Percentiles rank a stretch among this genome's conserved stretches.
Evolutionary conservation across 2,329 filamentous ascomycete genomes (phyloP).

Genomic region (Tolypocladium endophyticum): DNA sequence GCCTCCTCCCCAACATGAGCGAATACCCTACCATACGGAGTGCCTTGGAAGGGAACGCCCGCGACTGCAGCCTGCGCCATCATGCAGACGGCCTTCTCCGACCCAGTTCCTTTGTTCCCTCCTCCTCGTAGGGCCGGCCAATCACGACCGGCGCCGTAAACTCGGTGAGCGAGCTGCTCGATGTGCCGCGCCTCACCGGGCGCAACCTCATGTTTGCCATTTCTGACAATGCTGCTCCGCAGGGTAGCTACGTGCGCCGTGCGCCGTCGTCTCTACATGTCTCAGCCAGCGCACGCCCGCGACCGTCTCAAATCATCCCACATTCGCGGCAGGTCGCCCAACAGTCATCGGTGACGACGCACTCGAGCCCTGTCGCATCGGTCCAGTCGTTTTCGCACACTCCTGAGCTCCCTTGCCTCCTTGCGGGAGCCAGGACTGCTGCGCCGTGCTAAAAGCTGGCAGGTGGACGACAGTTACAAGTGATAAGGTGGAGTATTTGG

Average conservation of each 20-base stretch:
- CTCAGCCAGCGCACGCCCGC: background rate
- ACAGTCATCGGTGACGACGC: background rate
- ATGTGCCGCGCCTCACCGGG: background rate
- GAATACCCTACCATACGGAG: background rate
- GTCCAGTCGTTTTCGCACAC: background rate
- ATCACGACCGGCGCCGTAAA: background rate
- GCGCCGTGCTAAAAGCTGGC: no score
- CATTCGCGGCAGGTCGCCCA: background rate
- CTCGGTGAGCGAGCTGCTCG: background rate
- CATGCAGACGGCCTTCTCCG: no score
- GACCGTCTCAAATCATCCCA: background rate
- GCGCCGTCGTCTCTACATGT: background rate
- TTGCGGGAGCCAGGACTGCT: background rate
- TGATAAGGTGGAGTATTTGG: no score
- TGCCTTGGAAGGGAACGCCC: background rate
- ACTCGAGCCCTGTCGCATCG: background rate
- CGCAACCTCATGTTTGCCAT: background rate
- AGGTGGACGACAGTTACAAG: no score
- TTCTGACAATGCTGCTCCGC: background rate
- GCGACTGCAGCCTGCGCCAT: background rate
- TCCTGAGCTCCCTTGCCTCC: background rate
- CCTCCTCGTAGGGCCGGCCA: background rate
- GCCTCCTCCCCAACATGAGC: no score
- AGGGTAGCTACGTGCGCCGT: background rate
- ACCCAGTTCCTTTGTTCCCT: no score